Evolutionary conservation across 2,329 filamentous ascomycete genomes (phyloP).

Genomic region (Colletotrichum lentis): DNA sequence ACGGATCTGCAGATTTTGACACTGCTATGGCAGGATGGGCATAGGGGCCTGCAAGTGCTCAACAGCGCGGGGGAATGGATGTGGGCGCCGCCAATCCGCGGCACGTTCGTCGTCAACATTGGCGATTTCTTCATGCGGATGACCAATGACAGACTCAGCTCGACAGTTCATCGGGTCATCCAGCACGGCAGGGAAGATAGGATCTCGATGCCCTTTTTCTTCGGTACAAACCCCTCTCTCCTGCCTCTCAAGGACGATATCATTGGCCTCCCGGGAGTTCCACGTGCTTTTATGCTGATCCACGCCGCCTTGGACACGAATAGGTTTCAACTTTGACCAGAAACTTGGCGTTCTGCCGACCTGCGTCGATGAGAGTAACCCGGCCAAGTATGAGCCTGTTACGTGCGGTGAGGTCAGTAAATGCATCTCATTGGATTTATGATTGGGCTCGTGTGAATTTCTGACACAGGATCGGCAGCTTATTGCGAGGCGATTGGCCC

Average conservation of each 20-base stretch:
- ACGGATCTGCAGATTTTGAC: conserved; percentile 59
- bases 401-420: conserved; percentile 54
- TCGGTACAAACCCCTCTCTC: conserved; percentile 45
- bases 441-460: background rate
- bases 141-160: conserved; percentile 41
- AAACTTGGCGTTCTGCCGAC: conserved; percentile 59
- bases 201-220: conserved; percentile 64
- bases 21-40: conserved; percentile 57
- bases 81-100: conserved; percentile 40
- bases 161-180: conserved; percentile 39
- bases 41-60: conserved; percentile 42
- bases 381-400: conserved; percentile 59
- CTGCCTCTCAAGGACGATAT: background rate
- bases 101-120: conserved; percentile 43
- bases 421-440: background rate
- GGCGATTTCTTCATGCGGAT: conserved; percentile 42
- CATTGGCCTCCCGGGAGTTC: background rate
- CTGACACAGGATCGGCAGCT: conserved; percentile 28
- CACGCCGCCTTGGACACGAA: background rate
- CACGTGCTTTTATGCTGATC: background rate
- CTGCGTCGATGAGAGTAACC: conserved; percentile 56
- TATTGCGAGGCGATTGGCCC: conserved; percentile 28
- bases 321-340: conserved; percentile 58
- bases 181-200: conserved; percentile 35
- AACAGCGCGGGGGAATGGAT: conserved; percentile 41